Conservation (phyloP, 2,329 filamentous ascomycete species). For the Sporothrix humicola region DNA sequence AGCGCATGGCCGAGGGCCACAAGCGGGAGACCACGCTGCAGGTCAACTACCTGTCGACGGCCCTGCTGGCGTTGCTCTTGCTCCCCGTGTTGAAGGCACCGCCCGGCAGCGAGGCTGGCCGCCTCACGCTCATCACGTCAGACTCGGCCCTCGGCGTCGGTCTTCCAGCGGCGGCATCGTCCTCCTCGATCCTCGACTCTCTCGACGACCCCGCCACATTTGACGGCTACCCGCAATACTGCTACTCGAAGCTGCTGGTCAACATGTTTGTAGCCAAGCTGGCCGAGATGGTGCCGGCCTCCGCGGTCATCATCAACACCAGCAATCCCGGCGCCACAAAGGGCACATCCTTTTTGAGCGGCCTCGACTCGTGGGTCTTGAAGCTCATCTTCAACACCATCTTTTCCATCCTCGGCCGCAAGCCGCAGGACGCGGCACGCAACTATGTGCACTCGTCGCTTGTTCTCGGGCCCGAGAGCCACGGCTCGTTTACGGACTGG, state of each 20-base stretch:
- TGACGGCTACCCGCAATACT: background rate
- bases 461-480: constrained; percentile 3
- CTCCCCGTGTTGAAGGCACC: background rate
- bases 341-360: background rate
- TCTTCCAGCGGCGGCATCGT: background rate
- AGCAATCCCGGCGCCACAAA: constrained; percentile 5
- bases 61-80: background rate
- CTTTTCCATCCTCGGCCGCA: background rate
- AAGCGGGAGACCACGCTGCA: constrained; percentile 7
- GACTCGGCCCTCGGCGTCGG: background rate
- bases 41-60: constrained; percentile 21
- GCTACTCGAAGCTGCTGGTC: background rate
- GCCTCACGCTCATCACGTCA: background rate
- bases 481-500: constrained; percentile 14
- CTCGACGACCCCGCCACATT: background rate
- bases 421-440: background rate
- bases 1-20: background rate
- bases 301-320: background rate
- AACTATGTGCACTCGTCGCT: constrained; percentile 2
- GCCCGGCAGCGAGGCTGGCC: background rate
- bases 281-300: background rate
- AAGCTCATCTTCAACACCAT: background rate
- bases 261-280: background rate
- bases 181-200: background rate
- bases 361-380: background rate